Conservation (phyloP, 495 filamentous ascomycete species). For the Penicillium longicatenatum region DNA sequence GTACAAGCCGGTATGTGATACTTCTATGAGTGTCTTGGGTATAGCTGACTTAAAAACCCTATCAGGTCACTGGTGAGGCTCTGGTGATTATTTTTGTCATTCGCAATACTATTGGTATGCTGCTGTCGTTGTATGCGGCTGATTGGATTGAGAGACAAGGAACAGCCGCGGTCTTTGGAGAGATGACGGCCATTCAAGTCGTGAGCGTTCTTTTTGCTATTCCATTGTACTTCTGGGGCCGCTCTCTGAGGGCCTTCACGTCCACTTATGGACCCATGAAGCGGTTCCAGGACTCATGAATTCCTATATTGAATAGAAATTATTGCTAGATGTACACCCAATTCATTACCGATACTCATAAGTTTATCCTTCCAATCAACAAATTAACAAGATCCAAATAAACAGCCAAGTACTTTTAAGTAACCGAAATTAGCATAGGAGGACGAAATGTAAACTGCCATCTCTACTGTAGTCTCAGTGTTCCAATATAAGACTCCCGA, state of each 20-base stretch:
- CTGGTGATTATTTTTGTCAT: slow-evolving; percentile 38
- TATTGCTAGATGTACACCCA: too few species aligned
- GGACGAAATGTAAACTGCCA: too few species aligned
- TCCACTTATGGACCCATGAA: slow-evolving; percentile 36
- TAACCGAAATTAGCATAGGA: too few species aligned
- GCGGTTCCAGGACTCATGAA: slow-evolving; percentile 16
- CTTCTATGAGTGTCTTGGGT: not conserved
- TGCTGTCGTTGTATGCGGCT: slow-evolving; percentile 31
- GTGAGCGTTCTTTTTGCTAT: slow-evolving; percentile 29
- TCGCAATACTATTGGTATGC: slow-evolving; percentile 37
- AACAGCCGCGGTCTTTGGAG: slow-evolving; percentile 29
- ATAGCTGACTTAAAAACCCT: not conserved
- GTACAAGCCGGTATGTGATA: slow-evolving; percentile 29
- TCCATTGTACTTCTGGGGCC: slow-evolving; percentile 30
- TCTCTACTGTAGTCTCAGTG: too few species aligned
- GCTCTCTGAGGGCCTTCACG: slow-evolving; percentile 20
- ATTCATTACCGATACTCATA: too few species aligned
- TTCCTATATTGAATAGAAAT: not conserved
- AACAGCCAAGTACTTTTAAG: too few species aligned
- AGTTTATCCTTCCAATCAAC: too few species aligned
- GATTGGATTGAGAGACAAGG: slow-evolving; percentile 36
- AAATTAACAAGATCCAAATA: too few species aligned
- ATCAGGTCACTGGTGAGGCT: slow-evolving; percentile 30
- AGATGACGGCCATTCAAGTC: slow-evolving; percentile 35
- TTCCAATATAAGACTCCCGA: too few species aligned